These are phyloP conservation scores for Pinus albicaulis DNA, from an alignment of 75 land plant genomes.

Conservation along the genomic window DNA sequence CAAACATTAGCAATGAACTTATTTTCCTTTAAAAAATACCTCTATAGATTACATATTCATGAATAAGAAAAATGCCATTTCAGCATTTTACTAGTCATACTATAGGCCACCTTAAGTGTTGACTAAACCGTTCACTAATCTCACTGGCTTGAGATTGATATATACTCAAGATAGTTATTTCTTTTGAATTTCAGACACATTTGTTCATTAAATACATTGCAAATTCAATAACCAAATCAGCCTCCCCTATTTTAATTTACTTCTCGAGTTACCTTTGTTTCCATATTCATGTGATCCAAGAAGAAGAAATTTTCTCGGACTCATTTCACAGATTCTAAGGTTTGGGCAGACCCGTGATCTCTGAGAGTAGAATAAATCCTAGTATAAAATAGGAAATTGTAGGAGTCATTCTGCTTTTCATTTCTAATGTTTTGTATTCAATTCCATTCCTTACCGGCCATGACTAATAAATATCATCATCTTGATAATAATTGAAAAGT, in stretches of 20 bases:
- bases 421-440: slow-evolving; percentile 17
- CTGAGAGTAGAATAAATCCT: slow-evolving; percentile 18
- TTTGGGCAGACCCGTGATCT: slow-evolving; percentile 19
- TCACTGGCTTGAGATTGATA: slow-evolving; percentile 16
- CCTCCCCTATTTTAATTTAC: slow-evolving; percentile 23
- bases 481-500: slow-evolving; percentile 2
- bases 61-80: too few species aligned
- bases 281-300: slow-evolving; percentile 17
- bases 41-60: too few species aligned
- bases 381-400: slow-evolving; percentile 13
- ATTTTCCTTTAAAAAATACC: too few species aligned
- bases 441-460: slow-evolving; percentile 17
- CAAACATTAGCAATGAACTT: too few species aligned
- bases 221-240: slow-evolving; percentile 19
- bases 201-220: slow-evolving; percentile 17
- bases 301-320: slow-evolving; percentile 14
- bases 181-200: slow-evolving; percentile 12
- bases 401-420: slow-evolving; percentile 31
- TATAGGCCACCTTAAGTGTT: too few species aligned
- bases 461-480: not conserved
- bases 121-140: slow-evolving; percentile 12
- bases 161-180: slow-evolving; percentile 26
- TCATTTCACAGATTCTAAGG: slow-evolving; percentile 16
- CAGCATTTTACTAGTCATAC: too few species aligned
- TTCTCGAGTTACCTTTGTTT: slow-evolving; percentile 14